Conservation (phyloP, 2,329 filamentous ascomycete species). For the Hysterium pulicare region DNA sequence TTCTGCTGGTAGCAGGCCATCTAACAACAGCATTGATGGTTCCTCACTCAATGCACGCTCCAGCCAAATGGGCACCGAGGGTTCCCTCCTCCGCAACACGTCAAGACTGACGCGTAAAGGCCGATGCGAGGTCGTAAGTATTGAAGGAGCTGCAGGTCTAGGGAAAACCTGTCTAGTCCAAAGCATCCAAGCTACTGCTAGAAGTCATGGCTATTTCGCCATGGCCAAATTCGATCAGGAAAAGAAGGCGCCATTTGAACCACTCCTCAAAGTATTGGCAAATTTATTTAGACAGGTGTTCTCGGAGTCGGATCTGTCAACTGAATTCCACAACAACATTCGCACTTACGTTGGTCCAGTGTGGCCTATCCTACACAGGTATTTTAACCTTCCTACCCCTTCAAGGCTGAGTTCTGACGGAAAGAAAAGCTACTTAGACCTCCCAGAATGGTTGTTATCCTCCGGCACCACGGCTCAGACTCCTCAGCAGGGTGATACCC, state of each 20-base stretch:
- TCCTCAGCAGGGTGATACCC: constrained; percentile 22
- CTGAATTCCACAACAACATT: constrained; percentile 59
- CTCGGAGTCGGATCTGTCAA: constrained; percentile 60
- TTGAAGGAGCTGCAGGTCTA: constrained; percentile 55
- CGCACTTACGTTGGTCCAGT: constrained; percentile 54
- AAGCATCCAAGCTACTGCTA: constrained; percentile 54
- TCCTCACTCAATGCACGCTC: constrained; percentile 23
- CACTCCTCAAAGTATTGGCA: constrained; percentile 58
- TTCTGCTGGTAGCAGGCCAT: constrained; percentile 17
- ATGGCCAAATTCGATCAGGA: constrained; percentile 59
- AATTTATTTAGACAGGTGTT: constrained; percentile 63
- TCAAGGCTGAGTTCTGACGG: no score
- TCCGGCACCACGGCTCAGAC: constrained; percentile 18
- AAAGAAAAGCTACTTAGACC: no score
- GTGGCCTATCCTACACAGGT: constrained; percentile 55
- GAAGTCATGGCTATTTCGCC: constrained; percentile 59
- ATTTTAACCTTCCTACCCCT: no score
- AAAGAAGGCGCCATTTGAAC: constrained; percentile 59
- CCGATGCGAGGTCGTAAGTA: constrained; percentile 59
- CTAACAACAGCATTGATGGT: constrained; percentile 30
- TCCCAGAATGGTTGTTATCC: constrained; percentile 62
- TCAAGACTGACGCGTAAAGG: constrained; percentile 50
- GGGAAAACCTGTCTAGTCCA: constrained; percentile 61
- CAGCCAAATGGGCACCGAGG: constrained; percentile 21
- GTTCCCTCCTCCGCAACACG: constrained; percentile 38